Percentiles rank a stretch among this genome's conserved stretches.
Evolutionary conservation across 148 eudicot genomes (phyloP).

Genomic region (Nepenthes gracilis): DNA sequence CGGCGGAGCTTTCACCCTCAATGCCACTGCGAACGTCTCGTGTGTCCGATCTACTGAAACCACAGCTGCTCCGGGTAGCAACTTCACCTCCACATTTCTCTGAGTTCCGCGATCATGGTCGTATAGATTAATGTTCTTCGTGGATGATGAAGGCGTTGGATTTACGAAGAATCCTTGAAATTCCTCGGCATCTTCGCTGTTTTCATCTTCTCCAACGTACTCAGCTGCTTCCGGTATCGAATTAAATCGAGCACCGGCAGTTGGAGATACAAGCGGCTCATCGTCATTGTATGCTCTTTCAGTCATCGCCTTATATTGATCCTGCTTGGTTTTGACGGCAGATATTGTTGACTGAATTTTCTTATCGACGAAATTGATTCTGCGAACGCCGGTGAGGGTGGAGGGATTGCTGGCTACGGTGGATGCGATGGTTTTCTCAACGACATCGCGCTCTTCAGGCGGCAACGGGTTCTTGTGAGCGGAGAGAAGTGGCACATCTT

Average conservation of each 20-base stretch:
- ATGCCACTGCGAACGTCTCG: conserved; percentile 52
- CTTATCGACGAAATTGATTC: conserved; percentile 5
- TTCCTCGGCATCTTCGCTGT: conserved; percentile 35
- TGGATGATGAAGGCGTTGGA: conserved; percentile 14
- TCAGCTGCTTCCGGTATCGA: conserved; percentile 50
- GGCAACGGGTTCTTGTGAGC: conserved; percentile 15
- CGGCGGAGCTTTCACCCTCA: conserved; percentile 48
- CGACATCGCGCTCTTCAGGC: background rate
- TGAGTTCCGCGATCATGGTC: conserved; percentile 4
- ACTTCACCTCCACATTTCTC: conserved; percentile 36
- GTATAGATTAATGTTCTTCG: conserved; percentile 7
- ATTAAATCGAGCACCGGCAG: conserved; percentile 18
- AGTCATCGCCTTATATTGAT: background rate
- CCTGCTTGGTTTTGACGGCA: conserved; percentile 5
- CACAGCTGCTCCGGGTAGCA: conserved; percentile 63
- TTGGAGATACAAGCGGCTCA: conserved; percentile 40
- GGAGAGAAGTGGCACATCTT: conserved; percentile 56
- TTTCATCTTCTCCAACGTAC: conserved; percentile 19
- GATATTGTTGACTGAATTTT: background rate
- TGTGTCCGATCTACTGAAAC: conserved; percentile 37
- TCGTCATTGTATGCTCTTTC: conserved; percentile 44
- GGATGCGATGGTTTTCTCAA: conserved; percentile 7
- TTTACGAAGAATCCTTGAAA: conserved; percentile 60
- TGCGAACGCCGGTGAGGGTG: conserved; percentile 7
- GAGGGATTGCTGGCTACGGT: conserved; percentile 10